These are phyloP conservation scores for Gautieria morchelliformis DNA, from an alignment of 768 basidiomycete species.

Conservation along the genomic window DNA sequence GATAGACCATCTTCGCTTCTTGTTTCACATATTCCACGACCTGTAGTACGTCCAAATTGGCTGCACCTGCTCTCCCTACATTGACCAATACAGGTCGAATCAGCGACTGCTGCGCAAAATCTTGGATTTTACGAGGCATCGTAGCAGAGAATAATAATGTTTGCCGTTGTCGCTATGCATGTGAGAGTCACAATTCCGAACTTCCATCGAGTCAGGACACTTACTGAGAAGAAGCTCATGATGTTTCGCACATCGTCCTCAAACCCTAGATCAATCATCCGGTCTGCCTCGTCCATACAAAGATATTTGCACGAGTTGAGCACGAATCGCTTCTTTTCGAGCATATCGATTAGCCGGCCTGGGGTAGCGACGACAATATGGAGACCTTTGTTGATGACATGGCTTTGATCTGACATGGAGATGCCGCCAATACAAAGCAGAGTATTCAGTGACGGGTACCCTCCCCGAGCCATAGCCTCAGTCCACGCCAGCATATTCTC, in stretches of 20 bases:
- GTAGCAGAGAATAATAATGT: constrained; percentile 97
- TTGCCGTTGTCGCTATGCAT: constrained; percentile 81
- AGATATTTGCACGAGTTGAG: constrained; percentile 92
- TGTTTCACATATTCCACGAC: constrained; percentile 99
- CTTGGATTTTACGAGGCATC: constrained; percentile 98
- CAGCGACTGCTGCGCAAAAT: constrained; percentile 95
- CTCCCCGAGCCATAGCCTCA: constrained; percentile 64
- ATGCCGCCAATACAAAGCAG: constrained; percentile 96
- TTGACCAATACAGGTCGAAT: constrained; percentile 93
- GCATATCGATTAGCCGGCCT: constrained; percentile 93
- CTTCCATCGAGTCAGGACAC: constrained; percentile 11
- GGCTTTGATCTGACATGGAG: constrained; percentile 95
- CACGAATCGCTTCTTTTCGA: constrained; percentile 89
- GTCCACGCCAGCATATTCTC: constrained; percentile 91
- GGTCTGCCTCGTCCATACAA: constrained; percentile 98
- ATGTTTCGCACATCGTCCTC: constrained; percentile 98
- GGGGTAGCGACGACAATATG: constrained; percentile 97
- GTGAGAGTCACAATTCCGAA: not conserved
- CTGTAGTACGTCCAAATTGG: constrained; percentile 91
- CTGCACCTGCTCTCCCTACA: constrained; percentile 95
- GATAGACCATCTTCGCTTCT: constrained; percentile 99
- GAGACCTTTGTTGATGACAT: constrained; percentile 81
- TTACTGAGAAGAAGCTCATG: constrained; percentile 96
- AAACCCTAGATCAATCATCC: constrained; percentile 98
- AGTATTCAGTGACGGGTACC: constrained; percentile 80